These are phyloP conservation scores for Amoebophrya sp. DNA, from an alignment of 169 alveolate genomes.

Conservation along the genomic window DNA sequence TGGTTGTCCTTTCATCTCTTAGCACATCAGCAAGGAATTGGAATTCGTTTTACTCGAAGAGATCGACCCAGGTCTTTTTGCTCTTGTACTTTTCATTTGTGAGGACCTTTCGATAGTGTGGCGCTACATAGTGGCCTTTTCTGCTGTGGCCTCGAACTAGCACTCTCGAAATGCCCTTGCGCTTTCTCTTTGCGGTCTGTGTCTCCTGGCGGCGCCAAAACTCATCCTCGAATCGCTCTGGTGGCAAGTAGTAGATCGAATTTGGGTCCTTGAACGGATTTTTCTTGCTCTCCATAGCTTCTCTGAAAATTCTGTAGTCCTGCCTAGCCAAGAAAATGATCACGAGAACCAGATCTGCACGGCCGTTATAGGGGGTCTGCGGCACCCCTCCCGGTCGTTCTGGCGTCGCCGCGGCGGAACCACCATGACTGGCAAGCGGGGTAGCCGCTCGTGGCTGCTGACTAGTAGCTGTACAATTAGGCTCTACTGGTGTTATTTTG, in stretches of 20 bases:
- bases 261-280: background rate
- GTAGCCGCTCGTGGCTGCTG: background rate
- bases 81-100: background rate
- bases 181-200: background rate
- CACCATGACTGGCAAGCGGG: background rate
- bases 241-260: background rate
- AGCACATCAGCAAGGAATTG: too few relatives aligned
- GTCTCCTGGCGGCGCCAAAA: background rate
- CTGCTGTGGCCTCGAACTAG: background rate
- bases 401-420: background rate
- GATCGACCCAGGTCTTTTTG: background rate
- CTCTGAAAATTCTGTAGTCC: background rate
- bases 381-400: too few relatives aligned
- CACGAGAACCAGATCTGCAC: background rate
- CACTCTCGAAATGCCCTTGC: background rate
- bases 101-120: background rate
- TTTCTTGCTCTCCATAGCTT: background rate
- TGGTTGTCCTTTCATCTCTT: too few relatives aligned
- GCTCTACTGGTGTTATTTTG: too few relatives aligned
- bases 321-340: background rate
- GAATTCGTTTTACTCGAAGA: too few relatives aligned
- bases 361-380: too few relatives aligned
- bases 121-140: background rate
- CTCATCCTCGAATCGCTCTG: background rate
- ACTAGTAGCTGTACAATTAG: too few relatives aligned